Percentiles rank a stretch among this genome's conserved stretches.
Conservation (phyloP, 805 yeast genomes). For the Yarrowia porcina region DNA sequence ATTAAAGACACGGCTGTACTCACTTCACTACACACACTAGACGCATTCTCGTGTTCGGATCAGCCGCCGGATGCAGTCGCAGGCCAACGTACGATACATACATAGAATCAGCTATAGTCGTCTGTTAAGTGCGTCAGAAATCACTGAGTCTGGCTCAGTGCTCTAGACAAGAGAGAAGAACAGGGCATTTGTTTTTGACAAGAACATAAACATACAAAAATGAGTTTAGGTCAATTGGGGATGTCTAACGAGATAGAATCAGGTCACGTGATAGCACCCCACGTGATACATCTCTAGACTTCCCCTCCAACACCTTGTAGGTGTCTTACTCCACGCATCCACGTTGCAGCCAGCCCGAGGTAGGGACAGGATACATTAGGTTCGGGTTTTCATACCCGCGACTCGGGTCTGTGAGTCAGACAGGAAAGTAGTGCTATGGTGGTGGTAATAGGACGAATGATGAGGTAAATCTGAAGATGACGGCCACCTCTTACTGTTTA, state of each 20-base stretch:
- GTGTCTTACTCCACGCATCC: neutral
- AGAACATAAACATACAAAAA: neutral
- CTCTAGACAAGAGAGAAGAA: neutral
- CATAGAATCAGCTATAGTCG: neutral
- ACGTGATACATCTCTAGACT: no score
- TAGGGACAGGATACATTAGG: neutral
- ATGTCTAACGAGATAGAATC: no score
- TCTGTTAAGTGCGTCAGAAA: conserved; percentile 1
- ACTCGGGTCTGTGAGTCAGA: conserved; percentile 20
- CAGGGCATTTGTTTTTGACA: no score
- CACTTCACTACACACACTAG: neutral
- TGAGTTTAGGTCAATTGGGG: no score
- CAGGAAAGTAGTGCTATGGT: neutral
- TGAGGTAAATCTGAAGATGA: neutral
- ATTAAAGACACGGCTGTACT: neutral
- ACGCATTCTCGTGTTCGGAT: neutral
- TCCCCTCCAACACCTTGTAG: neutral
- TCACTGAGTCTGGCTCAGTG: conserved; percentile 25
- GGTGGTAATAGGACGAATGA: neutral
- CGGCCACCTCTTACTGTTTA: no score
- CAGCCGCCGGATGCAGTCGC: conserved; percentile 9
- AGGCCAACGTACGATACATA: neutral
- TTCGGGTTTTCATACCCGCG: neutral
- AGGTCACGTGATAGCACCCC: neutral
- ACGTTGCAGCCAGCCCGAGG: conserved; percentile 11